Evolutionary conservation across 139 green algal species (phyloP).

Genomic region (Closterium sp.): DNA sequence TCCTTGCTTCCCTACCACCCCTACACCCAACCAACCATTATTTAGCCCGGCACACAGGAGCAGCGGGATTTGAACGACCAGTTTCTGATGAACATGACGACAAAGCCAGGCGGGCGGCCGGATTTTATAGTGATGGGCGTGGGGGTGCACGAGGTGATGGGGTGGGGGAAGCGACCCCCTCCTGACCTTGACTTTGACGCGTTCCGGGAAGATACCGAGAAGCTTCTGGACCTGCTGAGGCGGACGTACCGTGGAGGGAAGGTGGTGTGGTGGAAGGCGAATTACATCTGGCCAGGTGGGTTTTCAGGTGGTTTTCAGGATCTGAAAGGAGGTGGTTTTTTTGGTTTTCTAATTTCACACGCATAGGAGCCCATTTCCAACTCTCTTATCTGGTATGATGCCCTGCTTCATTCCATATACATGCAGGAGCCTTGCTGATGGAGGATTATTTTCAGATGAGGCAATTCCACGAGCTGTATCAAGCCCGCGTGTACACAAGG

Average conservation of each 20-base stretch:
- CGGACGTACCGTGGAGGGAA: neutral
- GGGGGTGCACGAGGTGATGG: conserved; percentile 21
- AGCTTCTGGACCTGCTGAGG: conserved; percentile 10
- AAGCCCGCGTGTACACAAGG: too few species aligned
- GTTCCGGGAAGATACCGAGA: neutral
- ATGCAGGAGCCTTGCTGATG: neutral
- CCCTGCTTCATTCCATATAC: too few species aligned
- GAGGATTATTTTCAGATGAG: neutral
- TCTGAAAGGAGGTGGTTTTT: too few species aligned
- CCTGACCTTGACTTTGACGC: neutral
- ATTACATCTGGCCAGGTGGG: conserved; percentile 19
- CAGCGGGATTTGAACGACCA: neutral
- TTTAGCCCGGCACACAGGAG: too few species aligned
- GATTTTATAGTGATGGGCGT: too few species aligned
- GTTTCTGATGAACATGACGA: neutral
- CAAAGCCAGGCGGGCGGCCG: neutral
- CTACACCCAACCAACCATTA: too few species aligned
- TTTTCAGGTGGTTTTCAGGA: too few species aligned
- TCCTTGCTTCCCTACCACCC: too few species aligned
- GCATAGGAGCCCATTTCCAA: too few species aligned
- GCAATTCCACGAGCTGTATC: too few species aligned
- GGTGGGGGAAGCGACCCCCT: neutral
- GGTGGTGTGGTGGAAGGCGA: conserved; percentile 24
- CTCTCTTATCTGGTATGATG: too few species aligned
- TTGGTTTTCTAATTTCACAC: too few species aligned